Evolutionary conservation across 257 asterid species (phyloP).

Genomic region (Phtheirospermum japonicum): DNA sequence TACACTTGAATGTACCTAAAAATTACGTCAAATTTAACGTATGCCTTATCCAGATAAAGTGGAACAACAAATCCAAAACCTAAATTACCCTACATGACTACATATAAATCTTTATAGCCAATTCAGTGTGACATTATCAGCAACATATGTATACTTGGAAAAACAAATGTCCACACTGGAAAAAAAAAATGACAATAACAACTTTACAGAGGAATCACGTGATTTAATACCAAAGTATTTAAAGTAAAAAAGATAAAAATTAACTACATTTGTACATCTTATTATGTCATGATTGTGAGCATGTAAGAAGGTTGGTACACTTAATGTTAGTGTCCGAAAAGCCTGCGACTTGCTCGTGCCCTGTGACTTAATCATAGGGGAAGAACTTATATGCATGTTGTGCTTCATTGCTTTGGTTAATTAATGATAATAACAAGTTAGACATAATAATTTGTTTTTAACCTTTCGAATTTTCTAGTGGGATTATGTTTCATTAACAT

Average conservation of each 20-base stretch:
- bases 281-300: slow-evolving; percentile 39
- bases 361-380: slow-evolving; percentile 22
- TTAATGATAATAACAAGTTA: too few relatives aligned
- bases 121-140: too few relatives aligned
- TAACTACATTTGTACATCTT: not conserved
- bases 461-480: too few relatives aligned
- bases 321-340: slow-evolving; percentile 21
- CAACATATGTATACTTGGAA: not conserved
- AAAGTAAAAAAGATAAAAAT: not conserved
- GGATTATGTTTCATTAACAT: too few relatives aligned
- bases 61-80: too few relatives aligned
- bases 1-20: too few relatives aligned
- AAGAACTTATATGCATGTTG: slow-evolving; percentile 26
- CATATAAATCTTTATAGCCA: too few relatives aligned
- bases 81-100: too few relatives aligned
- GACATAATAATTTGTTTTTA: too few relatives aligned
- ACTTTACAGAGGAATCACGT: not conserved
- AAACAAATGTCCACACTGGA: not conserved
- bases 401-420: not conserved
- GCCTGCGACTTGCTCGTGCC: slow-evolving; percentile 34
- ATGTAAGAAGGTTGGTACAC: slow-evolving; percentile 34
- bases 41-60: too few relatives aligned
- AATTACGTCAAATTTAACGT: too few relatives aligned
- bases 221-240: not conserved
- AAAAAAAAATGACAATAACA: not conserved